These are phyloP conservation scores for Cladosporium sphaerospermum DNA, from an alignment of 2,329 filamentous ascomycete genomes.

Conservation along the genomic window DNA sequence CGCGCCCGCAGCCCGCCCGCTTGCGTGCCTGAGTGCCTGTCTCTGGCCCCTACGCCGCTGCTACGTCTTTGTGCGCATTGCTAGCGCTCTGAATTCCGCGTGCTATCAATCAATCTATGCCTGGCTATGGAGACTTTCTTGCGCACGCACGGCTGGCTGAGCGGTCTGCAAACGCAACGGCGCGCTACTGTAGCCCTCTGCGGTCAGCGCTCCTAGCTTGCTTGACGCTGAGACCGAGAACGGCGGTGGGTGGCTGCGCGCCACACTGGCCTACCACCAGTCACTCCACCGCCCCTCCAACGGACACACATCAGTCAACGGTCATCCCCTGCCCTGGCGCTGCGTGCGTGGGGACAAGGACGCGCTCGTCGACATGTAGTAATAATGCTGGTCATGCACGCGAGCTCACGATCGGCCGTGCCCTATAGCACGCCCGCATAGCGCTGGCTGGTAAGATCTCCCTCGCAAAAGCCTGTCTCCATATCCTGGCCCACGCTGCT, in stretches of 20 bases:
- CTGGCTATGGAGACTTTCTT: neutral
- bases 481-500: neutral
- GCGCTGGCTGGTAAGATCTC: neutral
- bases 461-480: slow-evolving; percentile 3
- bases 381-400: neutral
- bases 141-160: neutral
- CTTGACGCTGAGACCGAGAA: slow-evolving; percentile 4
- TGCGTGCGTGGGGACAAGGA: neutral
- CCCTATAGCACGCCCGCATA: slow-evolving; percentile 1
- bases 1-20: neutral
- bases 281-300: neutral
- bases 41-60: too few relatives aligned
- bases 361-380: neutral
- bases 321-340: neutral
- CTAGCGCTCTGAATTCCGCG: too few relatives aligned
- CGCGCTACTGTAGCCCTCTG: neutral
- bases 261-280: neutral
- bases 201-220: neutral
- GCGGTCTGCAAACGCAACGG: slow-evolving; percentile 1
- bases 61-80: too few relatives aligned
- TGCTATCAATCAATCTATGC: neutral
- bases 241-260: neutral
- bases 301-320: neutral
- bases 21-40: neutral
- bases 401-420: slow-evolving; percentile 1